Evolutionary conservation across 2,329 filamentous ascomycete species (phyloP).

Genomic region (Ciborinia camelliae): DNA sequence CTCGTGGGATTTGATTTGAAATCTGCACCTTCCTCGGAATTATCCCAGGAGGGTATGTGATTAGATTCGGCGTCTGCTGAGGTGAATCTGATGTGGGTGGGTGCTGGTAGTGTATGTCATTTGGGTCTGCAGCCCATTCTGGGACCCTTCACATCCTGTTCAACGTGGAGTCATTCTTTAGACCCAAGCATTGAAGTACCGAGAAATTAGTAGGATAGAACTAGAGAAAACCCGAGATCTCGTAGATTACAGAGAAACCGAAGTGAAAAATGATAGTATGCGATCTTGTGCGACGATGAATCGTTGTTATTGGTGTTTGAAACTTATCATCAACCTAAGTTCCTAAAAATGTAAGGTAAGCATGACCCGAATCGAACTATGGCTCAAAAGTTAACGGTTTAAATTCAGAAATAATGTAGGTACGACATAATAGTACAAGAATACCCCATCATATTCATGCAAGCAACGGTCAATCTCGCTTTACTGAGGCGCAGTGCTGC

Average conservation of each 20-base stretch:
- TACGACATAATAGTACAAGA: background rate
- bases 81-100: no score
- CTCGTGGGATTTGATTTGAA: no score
- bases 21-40: no score
- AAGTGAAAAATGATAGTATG: background rate
- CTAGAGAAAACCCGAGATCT: no score
- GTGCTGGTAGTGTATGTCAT: background rate
- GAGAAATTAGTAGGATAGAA: no score
- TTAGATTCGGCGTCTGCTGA: no score
- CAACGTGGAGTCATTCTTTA: background rate
- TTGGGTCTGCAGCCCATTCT: background rate
- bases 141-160: background rate
- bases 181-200: background rate
- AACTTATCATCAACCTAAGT: background rate
- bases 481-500: conserved; percentile 7
- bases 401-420: background rate
- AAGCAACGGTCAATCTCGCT: background rate
- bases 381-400: background rate
- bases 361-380: background rate
- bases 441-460: conserved; percentile 1
- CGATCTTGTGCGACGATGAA: background rate
- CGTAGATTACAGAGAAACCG: background rate
- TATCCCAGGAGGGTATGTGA: no score
- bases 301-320: no score
- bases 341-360: background rate